Evolutionary conservation across 768 basidiomycete genomes (phyloP), one percentile per base, ranked within the genome.

Genomic region (Omphalotus guepiniiformis): DNA sequence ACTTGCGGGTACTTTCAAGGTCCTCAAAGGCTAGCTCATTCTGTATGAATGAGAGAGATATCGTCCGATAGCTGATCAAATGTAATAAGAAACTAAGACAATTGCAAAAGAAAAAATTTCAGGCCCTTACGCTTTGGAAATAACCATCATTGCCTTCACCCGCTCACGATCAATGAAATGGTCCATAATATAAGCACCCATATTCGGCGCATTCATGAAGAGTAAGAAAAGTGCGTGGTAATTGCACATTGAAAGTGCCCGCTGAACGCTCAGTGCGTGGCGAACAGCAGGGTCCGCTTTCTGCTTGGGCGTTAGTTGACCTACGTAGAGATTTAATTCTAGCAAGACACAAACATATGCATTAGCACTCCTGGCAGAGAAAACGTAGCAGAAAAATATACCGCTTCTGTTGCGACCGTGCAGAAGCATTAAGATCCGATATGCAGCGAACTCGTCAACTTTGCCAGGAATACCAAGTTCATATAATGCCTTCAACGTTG

Each of bases 181-280:
- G 67, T 98, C 96, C 91, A 99, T 96, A 60, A 99, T 93, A 66
- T 98, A 98, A 45, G 82, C 93, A 30, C 93, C 92, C 96, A 98
- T 98, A 61, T 95, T 93, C 22, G 93, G 93, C 36, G 92, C 91
- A 45, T 74, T 73, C 58, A 78, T 58, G 67, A 90, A 98, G 48
- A 93, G 69, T 46, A 82, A 80, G 71, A 98, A 98, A 56, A 99
- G 76, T 34, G 82, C 78, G 66, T 93, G 90, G 67, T 98, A 99
- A 64, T 98, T 99, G 61, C 88, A 89, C 69, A 89, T 89, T 38
- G 93, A 81, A 50, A 93, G 67, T 16, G 93, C 89, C 43, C 87
- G 83, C 63, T 93, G 93, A 48, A 97, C 93, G 43, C 74, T 74
- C 50, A 98, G 76, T 42, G 96, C 93, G 66, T 99, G 96, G 53